phyloP scores from a whole-genome alignment of 2,329 filamentous ascomycete genomes.

The Ambrosiella xylebori region DNA sequence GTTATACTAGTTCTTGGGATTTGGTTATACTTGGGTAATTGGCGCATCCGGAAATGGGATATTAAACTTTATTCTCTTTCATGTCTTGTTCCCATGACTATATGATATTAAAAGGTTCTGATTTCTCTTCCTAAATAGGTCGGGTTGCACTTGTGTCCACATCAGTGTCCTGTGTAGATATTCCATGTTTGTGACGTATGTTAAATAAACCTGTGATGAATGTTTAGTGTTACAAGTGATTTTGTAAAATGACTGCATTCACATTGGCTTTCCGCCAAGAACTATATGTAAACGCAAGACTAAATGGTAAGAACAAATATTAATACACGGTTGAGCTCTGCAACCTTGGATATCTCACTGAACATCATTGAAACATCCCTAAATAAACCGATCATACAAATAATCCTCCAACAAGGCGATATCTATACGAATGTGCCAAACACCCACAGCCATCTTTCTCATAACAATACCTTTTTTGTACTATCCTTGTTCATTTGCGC shows the following conservation, averaged over 20 bases:
- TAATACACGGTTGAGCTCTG: background rate
- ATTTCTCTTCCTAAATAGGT: background rate
- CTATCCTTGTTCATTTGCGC: conserved; percentile 19
- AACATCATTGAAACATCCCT: background rate
- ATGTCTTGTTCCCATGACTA: background rate
- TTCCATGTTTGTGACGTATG: too few relatives aligned
- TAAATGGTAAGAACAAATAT: background rate
- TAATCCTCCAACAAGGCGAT: background rate
- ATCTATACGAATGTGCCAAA: background rate
- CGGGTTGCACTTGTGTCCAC: background rate
- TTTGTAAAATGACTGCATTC: too few relatives aligned
- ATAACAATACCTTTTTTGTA: background rate
- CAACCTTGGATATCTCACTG: background rate
- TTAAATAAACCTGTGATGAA: too few relatives aligned
- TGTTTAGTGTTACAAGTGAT: too few relatives aligned
- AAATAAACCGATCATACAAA: background rate
- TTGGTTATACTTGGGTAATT: background rate
- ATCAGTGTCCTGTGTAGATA: too few relatives aligned
- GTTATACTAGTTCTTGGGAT: background rate
- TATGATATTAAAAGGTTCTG: background rate
- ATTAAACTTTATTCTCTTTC: conserved; percentile 1
- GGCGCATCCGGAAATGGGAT: background rate
- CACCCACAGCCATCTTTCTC: background rate
- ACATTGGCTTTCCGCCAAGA: too few relatives aligned
- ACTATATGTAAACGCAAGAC: background rate